Percentiles rank a stretch among this genome's conserved stretches.
phyloP scores from a whole-genome alignment of 176 grass and related monocot species.

The Miscanthus lutarioriparius region DNA sequence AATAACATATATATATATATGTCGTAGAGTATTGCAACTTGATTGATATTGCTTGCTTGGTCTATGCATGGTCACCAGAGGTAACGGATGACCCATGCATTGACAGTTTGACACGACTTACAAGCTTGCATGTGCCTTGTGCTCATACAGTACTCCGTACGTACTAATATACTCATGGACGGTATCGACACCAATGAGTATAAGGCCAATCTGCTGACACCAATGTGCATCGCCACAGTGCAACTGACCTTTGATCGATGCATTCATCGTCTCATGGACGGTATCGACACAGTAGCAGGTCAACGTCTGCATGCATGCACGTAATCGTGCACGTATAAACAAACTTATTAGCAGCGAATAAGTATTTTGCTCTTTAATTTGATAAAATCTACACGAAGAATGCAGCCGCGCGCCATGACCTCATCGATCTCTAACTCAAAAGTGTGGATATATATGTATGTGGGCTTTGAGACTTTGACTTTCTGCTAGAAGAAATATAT shows the following conservation, averaged over 20 bases:
- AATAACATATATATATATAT: neutral
- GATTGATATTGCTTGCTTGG: neutral
- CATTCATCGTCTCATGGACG: neutral
- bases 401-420: neutral
- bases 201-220: neutral
- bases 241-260: neutral
- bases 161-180: too few relatives aligned
- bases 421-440: neutral
- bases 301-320: neutral
- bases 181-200: too few relatives aligned
- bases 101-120: neutral
- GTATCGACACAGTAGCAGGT: neutral
- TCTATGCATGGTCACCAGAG: neutral
- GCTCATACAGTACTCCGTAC: neutral
- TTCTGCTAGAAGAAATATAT: neutral
- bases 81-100: neutral
- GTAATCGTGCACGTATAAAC: neutral
- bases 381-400: neutral
- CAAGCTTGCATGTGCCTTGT: conserved; percentile 1
- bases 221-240: neutral
- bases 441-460: neutral
- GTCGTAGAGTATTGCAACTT: conserved; percentile 13
- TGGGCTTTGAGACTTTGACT: neutral
- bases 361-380: neutral
- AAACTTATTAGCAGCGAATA: neutral